Percentiles rank a stretch among this genome's conserved stretches.
Conservation (phyloP, 1,139 yeast genomes). For the Lizanozyma gosingica region DNA sequence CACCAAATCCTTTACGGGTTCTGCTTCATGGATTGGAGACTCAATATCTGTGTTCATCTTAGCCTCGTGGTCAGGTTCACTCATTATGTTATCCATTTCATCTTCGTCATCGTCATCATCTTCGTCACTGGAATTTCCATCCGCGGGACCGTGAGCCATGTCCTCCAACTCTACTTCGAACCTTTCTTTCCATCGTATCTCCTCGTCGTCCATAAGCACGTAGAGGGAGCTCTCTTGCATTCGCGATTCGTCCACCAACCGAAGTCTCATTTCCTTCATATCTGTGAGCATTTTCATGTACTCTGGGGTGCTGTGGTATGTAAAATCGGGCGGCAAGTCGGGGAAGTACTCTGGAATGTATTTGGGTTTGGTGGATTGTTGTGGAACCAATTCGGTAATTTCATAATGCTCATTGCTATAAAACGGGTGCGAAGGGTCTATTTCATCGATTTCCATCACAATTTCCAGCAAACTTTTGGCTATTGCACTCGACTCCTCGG, state of each 20-base stretch:
- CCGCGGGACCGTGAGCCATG: not conserved
- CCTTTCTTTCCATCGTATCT: constrained; percentile 22
- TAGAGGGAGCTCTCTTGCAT: constrained; percentile 73
- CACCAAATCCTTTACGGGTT: constrained; percentile 1
- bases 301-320: constrained; percentile 69
- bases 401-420: constrained; percentile 42
- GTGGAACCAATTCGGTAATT: constrained; percentile 46
- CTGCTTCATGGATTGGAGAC: constrained; percentile 11
- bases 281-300: constrained; percentile 59
- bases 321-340: constrained; percentile 85
- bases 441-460: constrained; percentile 8
- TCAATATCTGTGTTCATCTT: constrained; percentile 9
- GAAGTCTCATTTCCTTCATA: constrained; percentile 60
- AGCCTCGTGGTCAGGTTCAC: constrained; percentile 10
- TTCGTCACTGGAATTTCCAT: constrained; percentile 10
- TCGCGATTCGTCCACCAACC: constrained; percentile 70
- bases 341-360: constrained; percentile 76
- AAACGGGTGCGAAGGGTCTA: constrained; percentile 30
- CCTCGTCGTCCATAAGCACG: constrained; percentile 40
- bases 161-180: constrained; percentile 18
- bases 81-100: constrained; percentile 14
- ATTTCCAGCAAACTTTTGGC: not conserved
- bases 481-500: not conserved
- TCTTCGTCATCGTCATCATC: constrained; percentile 10
- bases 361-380: constrained; percentile 36